Evolutionary conservation across 2,329 filamentous ascomycete genomes (phyloP), one percentile per base, ranked within the genome.

Genomic region (Leptodontidium sp.): DNA sequence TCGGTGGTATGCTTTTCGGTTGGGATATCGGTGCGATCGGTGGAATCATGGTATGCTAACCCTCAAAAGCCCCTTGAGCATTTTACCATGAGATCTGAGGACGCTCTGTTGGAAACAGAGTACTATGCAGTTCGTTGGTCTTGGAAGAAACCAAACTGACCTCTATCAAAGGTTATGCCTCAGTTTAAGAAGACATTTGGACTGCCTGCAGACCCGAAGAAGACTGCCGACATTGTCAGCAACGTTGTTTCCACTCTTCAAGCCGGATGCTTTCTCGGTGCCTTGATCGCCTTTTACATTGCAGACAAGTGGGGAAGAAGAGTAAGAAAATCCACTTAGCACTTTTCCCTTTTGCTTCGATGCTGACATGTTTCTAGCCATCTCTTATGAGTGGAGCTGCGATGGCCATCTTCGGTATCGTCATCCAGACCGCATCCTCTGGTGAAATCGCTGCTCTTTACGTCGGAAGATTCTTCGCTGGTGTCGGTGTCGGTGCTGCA

Each of bases 21-120:
- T 88, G 87, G 90, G 76, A 74, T 76, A 65, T 92, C 79, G 89
- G 91, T 77, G 90, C 93, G 11, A 93, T 92, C 85, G 91, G 90
- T 58, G 90, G 90, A 67, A 88, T 95, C 72, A 82, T 95, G 67
- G 93, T 43, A n/a, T 6, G 15, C 47, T n/a, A 7, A 9, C 7
- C 21, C 5, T 4, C 17, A 26, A 17, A 17, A 17, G 17, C 12
- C 14, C 82, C 84, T 73, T 86, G 86, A 74, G 79, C 83, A 21
- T 4, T 8, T 14, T 17, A 21, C 4, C 77, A 86, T 7, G 75
- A 80, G 2, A 40, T 11, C 64, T 64, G 1, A 74, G 77, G 61
- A 85, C 85, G 32, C 84, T 88, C 72, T 81, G 4, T 11, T 9
- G 14, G 14, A 35, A 17, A 47, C 4, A n/a, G 43, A 12, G 5